Base-by-base conservation (phyloP, 176 grass and related monocot species). In the Pharus latifolius region DNA sequence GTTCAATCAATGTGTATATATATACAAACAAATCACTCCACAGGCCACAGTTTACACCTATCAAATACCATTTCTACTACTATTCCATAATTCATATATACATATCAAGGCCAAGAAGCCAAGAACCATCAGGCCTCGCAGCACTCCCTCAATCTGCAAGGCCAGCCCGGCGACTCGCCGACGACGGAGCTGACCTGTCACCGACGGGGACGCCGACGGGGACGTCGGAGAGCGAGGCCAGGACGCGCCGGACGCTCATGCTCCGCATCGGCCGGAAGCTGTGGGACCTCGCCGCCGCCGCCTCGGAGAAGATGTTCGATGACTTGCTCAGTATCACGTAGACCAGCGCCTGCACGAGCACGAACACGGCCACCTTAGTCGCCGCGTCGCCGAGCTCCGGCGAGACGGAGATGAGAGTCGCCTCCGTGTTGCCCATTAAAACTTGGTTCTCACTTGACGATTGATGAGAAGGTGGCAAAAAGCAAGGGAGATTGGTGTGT, bases 301-400 rank as follows among this genome's bases (percentile, higher is more conserved):
- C 82, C 54, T 65, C 56, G 52, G 82, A 56, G 76, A 90, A 90
- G 57, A 90, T 10, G 63, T 48, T 72, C 0, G 87, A 85, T 0
- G 82, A 86, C 59, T 78, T 82, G 78, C 72, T 79, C 18, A 90
- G 73, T 44, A 86, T 73, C 1, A 86, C 74, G 71, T 82, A 90
- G 4, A 90, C 82, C 60, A 90, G 69, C 62, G 73, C 87, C 73
- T 90, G 87, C 10, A 90, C 78, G 9, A 86, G 5, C 60, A 26
- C 50, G 70, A 90, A 90, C 56, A 86, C 67, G 56, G 52, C 87
- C 47, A 82, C 72, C 82, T 90, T 85, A 0, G 23, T 68, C 73
- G 82, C 71, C 65, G 61, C 67, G 33, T n/a, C 66, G 46, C 54
- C 76, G 23, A 80, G 70, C 70, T 80, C 83, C 70, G 63, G 70